Evolutionary conservation across 2,329 filamentous ascomycete species (phyloP), one percentile per base, ranked within the genome.

Genomic region (Diaporthe longicolla): DNA sequence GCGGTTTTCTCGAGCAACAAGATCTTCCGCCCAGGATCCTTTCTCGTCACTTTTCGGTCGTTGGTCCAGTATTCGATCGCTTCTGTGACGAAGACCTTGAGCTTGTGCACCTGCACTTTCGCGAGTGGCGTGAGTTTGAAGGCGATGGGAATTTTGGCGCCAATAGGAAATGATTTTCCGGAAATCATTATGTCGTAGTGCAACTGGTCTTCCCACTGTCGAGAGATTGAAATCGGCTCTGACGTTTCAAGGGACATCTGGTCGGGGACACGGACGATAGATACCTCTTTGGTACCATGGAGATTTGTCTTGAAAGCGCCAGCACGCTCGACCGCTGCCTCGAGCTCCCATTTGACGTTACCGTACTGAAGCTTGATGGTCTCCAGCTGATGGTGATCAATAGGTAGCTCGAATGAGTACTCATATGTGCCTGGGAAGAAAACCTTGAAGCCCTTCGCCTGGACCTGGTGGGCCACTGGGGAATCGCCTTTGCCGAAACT

Each of bases 131-230:
- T 98, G 77, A 98, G 87, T 83, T 97, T 98, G 86, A 98, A 97
- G 1, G 95, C 95, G 74, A 98, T 97, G 0, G 95, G 95, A 21
- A 98, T 94, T 79, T 94, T 94, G 52, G 93, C 90, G 21, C 95
- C 95, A 26, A 98, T 89, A 0, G 95, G 94, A 75, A 98, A 98
- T 0, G 95, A 97, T 87, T 98, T 98, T 71, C 95, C 95, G 1
- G 95, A 98, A 71, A 98, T 97, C 81, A 98, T 93, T 78, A 98
- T 98, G 79, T 98, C 95, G 84, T 98, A 98, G 80, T 97, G 95
- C 43, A 98, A 87, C 80, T 98, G 95, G 78, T 98, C 95, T 81
- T 98, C 95, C 95, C 95, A 98, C 76, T 94, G 95, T 26, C 95
- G 89, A 77, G 94, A 96, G 79, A 98, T 98, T 15, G 95, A 96